Base-by-base conservation (phyloP, 2,329 filamentous ascomycete species). In the Diaporthe citriasiana region DNA sequence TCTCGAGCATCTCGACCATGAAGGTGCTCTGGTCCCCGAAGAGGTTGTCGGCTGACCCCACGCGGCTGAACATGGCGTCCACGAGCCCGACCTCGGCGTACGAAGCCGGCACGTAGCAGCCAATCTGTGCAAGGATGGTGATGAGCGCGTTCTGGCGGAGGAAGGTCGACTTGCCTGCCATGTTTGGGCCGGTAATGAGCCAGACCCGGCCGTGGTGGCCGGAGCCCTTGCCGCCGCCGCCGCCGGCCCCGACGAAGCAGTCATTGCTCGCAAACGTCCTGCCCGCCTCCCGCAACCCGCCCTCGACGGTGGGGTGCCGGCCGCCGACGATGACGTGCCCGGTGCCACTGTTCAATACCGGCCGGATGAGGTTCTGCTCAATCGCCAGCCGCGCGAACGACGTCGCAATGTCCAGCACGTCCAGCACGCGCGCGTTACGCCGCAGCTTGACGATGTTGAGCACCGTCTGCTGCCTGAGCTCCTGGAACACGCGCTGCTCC, bases 1-100 rank as follows among this genome's bases (percentile, higher is more conserved):
- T 98, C 84, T 99, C 97, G 2, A 98, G 89, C 97, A 99, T 99
- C 85, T 99, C 97, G 1, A 98, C 95, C 97, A 99, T 98, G 83
- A 99, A 99, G 0, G 97, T 99, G 70, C 95, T 98, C 83, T 98
- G 95, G 84, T 98, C 94, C 68, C 92, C 91, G 85, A 94, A 98
- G n/a, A 99, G 87, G 81, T 98, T 96, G 82, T 99, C 97, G 1
- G 96, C 97, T 0, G 95, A 97, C 1, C 97, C 97, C 30, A 97
- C 93, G 81, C 97, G 94, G 80, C 93, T 97, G 85, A 97, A 98
- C 71, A 99, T 93, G 79, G 96, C 95, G 84, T 99, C 97, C n/a
- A 98, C 95, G 56, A 99, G 87, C 1, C 96, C 95, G 35, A 99
- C 88, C 78, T 94, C 91, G 4, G 95, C 96, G 81, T 94, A 94